These are phyloP conservation scores for Raffaelea deltoideospora DNA, from an alignment of 2,329 filamentous ascomycete species.

Conservation along the genomic window DNA sequence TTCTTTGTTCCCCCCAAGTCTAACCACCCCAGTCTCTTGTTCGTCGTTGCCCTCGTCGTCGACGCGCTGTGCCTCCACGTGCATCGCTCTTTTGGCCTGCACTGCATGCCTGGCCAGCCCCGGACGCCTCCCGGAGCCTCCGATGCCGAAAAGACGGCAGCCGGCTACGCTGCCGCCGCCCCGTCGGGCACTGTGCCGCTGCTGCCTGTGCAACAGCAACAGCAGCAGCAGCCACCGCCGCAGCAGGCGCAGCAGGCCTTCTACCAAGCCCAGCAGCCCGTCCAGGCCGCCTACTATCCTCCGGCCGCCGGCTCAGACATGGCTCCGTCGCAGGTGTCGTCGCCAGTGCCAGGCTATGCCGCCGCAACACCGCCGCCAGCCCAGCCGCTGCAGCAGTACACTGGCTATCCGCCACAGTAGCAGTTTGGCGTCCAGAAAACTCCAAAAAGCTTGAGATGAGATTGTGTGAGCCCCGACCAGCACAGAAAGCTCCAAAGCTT, in stretches of 20 bases:
- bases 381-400: too few species aligned
- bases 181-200: not conserved
- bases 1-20: not conserved
- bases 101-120: constrained; percentile 17
- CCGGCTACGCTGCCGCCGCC: not conserved
- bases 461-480: too few species aligned
- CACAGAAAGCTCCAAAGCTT: too few species aligned
- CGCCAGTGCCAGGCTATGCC: too few species aligned
- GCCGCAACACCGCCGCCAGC: too few species aligned
- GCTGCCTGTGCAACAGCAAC: constrained; percentile 8
- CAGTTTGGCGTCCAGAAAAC: too few species aligned
- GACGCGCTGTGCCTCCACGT: constrained; percentile 25
- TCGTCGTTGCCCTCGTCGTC: constrained; percentile 23
- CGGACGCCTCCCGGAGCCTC: constrained; percentile 3
- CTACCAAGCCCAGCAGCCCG: constrained; percentile 2
- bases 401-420: too few species aligned
- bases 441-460: too few species aligned
- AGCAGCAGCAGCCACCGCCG: constrained; percentile 2
- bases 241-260: not conserved
- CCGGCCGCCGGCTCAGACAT: not conserved
- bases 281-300: constrained; percentile 4
- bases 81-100: constrained; percentile 28
- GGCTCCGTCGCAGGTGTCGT: too few species aligned
- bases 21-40: constrained; percentile 21
- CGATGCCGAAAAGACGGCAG: constrained; percentile 10